These are phyloP conservation scores for Aspergillus affinis DNA, from an alignment of 495 filamentous ascomycete species.

Conservation along the genomic window DNA sequence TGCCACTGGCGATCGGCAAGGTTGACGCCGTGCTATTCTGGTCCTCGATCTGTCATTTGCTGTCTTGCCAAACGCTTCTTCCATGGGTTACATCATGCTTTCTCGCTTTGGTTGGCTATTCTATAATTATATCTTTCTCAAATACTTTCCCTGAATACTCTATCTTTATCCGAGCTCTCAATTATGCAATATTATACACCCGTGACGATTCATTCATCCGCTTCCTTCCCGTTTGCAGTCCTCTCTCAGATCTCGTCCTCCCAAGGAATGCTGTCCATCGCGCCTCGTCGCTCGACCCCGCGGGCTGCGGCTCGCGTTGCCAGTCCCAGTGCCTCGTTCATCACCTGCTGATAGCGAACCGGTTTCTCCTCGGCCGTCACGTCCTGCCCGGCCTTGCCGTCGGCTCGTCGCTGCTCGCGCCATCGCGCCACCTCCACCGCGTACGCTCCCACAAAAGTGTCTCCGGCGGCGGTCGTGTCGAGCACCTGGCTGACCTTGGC, in stretches of 20 bases:
- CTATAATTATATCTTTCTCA: background rate
- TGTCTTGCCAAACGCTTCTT: background rate
- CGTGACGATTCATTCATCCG: background rate
- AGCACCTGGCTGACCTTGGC: constrained; percentile 67
- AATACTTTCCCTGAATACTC: background rate
- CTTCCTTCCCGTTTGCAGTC: background rate
- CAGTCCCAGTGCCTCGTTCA: constrained; percentile 60
- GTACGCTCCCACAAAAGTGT: constrained; percentile 91
- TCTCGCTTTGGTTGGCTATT: background rate
- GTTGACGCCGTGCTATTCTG: background rate
- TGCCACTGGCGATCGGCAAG: background rate
- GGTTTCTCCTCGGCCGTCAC: constrained; percentile 43
- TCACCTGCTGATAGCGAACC: constrained; percentile 45
- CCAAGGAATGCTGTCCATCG: constrained; percentile 89
- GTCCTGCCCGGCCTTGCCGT: constrained; percentile 35
- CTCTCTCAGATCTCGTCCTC: constrained; percentile 62
- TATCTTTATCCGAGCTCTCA: background rate
- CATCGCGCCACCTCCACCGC: constrained; percentile 61
- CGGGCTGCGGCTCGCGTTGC: constrained; percentile 74
- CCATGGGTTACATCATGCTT: background rate
- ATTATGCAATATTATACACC: background rate
- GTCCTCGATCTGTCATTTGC: background rate
- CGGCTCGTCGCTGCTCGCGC: constrained; percentile 36
- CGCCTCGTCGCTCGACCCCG: constrained; percentile 74
- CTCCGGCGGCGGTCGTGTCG: constrained; percentile 92